Evolutionary conservation across 768 basidiomycete species (phyloP).

Genomic region (Neoboletus brunneissimus): DNA sequence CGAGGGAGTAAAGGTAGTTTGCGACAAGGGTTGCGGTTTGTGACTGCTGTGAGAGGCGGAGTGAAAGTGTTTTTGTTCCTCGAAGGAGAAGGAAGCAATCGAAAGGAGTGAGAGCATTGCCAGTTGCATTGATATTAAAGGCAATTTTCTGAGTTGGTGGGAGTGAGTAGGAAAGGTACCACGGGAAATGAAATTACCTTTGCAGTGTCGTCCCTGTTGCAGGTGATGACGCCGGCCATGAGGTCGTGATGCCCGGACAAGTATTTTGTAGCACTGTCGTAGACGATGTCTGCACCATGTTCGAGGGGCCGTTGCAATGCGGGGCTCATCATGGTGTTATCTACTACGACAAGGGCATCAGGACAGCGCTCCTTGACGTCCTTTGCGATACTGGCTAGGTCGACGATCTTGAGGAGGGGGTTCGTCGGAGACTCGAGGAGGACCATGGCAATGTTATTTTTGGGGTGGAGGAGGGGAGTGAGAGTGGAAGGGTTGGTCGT

Average conservation of each 20-base stretch:
- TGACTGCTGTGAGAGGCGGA: slow-evolving; percentile 96
- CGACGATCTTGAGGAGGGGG: slow-evolving; percentile 91
- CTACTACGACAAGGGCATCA: slow-evolving; percentile 82
- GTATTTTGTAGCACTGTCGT: slow-evolving; percentile 98
- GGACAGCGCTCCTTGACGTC: slow-evolving; percentile 82
- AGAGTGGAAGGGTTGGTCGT: slow-evolving; percentile 74
- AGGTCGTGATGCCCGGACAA: slow-evolving; percentile 97
- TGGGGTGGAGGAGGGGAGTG: slow-evolving; percentile 56
- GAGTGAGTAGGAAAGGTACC: neutral
- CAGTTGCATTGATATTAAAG: slow-evolving; percentile 89
- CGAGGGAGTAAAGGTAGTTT: slow-evolving; percentile 76
- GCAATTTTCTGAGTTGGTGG: slow-evolving; percentile 64
- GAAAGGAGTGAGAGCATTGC: slow-evolving; percentile 92
- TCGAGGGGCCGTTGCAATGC: slow-evolving; percentile 94
- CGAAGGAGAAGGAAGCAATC: slow-evolving; percentile 95
- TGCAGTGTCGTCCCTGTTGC: slow-evolving; percentile 87
- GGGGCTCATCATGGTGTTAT: slow-evolving; percentile 99
- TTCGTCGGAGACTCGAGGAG: slow-evolving; percentile 97
- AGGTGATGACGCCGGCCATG: slow-evolving; percentile 95
- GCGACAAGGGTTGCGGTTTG: slow-evolving; percentile 80
- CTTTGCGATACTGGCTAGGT: slow-evolving; percentile 78
- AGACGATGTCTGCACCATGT: slow-evolving; percentile 94
- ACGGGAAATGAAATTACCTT: slow-evolving; percentile 47
- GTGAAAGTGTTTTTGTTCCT: slow-evolving; percentile 92
- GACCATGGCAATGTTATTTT: slow-evolving; percentile 85